Base-by-base conservation (phyloP, 805 yeast species). In the Debaryomyces hansenii region DNA sequence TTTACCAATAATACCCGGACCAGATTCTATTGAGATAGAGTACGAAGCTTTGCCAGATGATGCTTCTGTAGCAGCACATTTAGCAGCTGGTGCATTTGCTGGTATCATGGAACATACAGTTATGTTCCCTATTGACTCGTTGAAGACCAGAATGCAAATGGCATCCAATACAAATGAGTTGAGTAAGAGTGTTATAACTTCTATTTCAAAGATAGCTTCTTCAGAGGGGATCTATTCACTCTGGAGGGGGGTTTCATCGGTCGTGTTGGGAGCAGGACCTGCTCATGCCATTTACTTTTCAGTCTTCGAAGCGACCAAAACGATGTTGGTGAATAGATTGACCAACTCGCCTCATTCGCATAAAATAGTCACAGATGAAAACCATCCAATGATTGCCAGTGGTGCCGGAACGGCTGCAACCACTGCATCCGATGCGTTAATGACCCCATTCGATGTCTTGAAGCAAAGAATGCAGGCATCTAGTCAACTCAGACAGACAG, bases 31-130 rank as follows among this genome's bases (percentile, higher is more conserved):
- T 33, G 90, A 84, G 60, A 76, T 85, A 32, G 99, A 92, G 62
- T 92, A 92, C 66, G 99, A 92, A 67, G 83, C 97, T 5, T 76
- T 92, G 24, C 98, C 98, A 1, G 87, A 84, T 31, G 83, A 84
- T 58, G 90, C 97, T 9, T 84, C 97, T 1, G 70, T 94, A 45
- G 62, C 82, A 4, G 88, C 96, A 4, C 96, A 91, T 62, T 76
- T 92, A 50, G 62, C 82, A 10, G 98, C 98, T 1, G 99, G 99
- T 9, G 98, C 97, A 0, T 88, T 90, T 69, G 98, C 99, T n/a
- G 99, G 99, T 21, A 89, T 94, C 46, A 89, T 92, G 97, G 99
- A 92, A 64, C 99, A 92, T 67, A 84, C 96, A 1, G 90, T 92
- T 38, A 90, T 92, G 97, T 92, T 84, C 63, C 99, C 99, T 1